Base-by-base conservation (phyloP, 352 stramenopile genomes). In the Pythium diclinum region DNA sequence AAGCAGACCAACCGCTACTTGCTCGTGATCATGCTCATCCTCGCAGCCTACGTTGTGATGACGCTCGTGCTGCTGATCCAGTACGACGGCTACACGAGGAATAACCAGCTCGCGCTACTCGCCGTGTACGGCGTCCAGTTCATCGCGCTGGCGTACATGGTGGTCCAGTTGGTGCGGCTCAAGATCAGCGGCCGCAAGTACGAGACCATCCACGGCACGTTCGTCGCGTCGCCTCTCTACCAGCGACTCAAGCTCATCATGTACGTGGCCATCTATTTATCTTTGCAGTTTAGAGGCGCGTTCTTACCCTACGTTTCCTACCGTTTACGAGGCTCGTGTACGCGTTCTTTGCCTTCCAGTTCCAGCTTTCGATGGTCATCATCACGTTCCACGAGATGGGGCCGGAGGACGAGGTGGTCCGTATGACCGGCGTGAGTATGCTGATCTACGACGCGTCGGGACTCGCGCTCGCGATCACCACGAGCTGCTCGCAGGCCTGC, bases 221-320 rank as follows among this genome's bases (percentile, higher is more conserved):
- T 91, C 38, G 71, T 87, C 52, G 73, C 71, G 3, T 91, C 82
- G 1, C 82, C 82, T 8, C 69, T 91, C 17, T 91, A 91, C 55
- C 69, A 82, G 59, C 73, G 81, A 48, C 77, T 91, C 60, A 85
- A 88, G 65, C 70, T 68, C 14, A 88, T 91, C 67, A 78, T 91
- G 77, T 79, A 77, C 59, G 57, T 59, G 30, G 1, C 3, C 36
- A 25, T 52, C 3, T 28, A 14, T 56, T 11, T 49, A 14, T 48
- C 1, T 57, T 16, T 40, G 25, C 25, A 28, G 19, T 57, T 10
- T 23, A 23, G n/a, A 28, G 1, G 25, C 25, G 25, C 25, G 3
- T 28, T 28, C 25, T 28, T 28, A 28, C 25, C 25, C 25, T 28
- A 28, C 25, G 25, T 28, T 28, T 28, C 25, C 25, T 28, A 28